Conservation (phyloP, 2,329 filamentous ascomycete species). For the Cercospora sp. region DNA sequence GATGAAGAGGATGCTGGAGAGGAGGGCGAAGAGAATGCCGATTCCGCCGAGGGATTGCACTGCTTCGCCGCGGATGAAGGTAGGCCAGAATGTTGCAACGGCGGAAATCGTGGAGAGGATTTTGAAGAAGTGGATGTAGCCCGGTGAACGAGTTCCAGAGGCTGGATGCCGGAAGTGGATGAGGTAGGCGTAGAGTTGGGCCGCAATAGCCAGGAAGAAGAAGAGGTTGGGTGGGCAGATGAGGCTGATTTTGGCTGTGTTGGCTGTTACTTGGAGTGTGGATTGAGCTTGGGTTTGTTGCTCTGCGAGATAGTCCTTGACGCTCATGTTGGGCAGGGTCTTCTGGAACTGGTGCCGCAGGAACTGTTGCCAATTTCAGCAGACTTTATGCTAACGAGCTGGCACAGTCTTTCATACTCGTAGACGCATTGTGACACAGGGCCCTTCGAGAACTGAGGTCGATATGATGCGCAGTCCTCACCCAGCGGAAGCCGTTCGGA, state of each 20-base stretch:
- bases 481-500: neutral
- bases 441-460: no score
- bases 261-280: neutral
- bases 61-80: neutral
- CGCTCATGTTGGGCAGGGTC: neutral
- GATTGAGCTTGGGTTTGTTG: neutral
- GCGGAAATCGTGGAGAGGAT: neutral
- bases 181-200: neutral
- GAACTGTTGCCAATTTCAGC: no score
- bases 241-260: neutral
- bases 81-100: neutral
- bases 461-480: neutral
- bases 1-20: neutral
- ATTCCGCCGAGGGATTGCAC: neutral
- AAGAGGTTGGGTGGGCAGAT: neutral
- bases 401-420: no score
- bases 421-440: no score
- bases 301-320: neutral
- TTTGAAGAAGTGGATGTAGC: neutral
- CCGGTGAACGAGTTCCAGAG: neutral
- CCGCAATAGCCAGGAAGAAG: neutral
- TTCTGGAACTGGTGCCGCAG: no score
- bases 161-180: neutral
- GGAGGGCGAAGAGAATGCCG: neutral
- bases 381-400: no score